Evolutionary conservation across 2,329 filamentous ascomycete genomes (phyloP), one percentile per base, ranked within the genome.

Genomic region (Colletotrichum sojae): DNA sequence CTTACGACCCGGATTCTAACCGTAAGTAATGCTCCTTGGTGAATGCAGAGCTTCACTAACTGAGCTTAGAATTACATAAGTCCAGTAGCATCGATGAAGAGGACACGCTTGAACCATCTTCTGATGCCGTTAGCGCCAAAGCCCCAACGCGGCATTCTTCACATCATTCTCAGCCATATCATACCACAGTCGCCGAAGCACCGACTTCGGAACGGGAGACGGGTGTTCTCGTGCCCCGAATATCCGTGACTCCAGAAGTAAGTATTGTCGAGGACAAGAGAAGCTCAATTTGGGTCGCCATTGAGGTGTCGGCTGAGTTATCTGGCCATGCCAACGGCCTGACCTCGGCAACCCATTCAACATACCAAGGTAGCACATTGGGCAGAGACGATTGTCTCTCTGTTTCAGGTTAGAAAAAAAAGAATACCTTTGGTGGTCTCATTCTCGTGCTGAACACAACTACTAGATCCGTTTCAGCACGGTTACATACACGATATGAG

Each of bases 401-500:
- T 36, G 10, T 36, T 8, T 10, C 31, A 36, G 31, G 31, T 36
- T 10, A 36, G 31, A 6, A 36, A 36, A 3, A 36, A 36, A 12
- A 10, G 2, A 36, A 36, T 9, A 36, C 31, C 6, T 31, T 10
- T 36, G 31, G 31, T 36, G 8, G 31, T 36, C 1, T 36, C 40
- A 4, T n/a, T 13, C 40, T 43, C 40, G 13, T n/a, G 16, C 40
- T 43, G 31, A 36, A 36, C 3, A 43, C 40, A 43, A 15, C 12
- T 5, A 6, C 40, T 40, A 69, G 67, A 57, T 54, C 63, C 20
- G 27, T 67, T 81, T 65, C 79, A 79, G 40, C 84, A 84, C 74
- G 85, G 84, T 12, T 85, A 83, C 67, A 76, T 89, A 15, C 83
- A 86, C 72, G 81, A 88, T 66, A 72, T 88, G 45, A 78, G 77